A percentile compares a stretch with the other conserved stretches of the same genome.
phyloP scores from a whole-genome alignment of 2,329 filamentous ascomycete genomes.

The Neofusicoccum laricinum region DNA sequence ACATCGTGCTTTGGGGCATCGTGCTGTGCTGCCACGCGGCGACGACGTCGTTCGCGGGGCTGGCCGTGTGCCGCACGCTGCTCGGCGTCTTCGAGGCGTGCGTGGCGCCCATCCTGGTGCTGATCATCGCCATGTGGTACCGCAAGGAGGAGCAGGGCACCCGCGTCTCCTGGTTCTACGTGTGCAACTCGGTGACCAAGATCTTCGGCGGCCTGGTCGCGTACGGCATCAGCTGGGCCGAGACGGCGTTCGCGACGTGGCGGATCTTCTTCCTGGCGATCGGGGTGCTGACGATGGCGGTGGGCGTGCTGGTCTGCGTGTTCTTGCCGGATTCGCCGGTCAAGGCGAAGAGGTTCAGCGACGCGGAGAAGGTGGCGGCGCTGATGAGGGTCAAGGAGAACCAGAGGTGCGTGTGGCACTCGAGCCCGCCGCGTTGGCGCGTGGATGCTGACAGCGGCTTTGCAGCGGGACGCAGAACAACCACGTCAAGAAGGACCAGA shows the following conservation, averaged over 20 bases:
- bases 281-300: conserved; percentile 35
- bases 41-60: conserved; percentile 21
- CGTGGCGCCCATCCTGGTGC: conserved; percentile 53
- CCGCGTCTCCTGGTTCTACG: conserved; percentile 26
- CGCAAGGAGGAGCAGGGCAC: conserved; percentile 54
- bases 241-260: conserved; percentile 15
- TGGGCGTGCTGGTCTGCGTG: conserved; percentile 27
- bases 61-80: conserved; percentile 54
- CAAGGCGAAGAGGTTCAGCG: conserved; percentile 31
- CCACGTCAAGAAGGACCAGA: conserved; percentile 16
- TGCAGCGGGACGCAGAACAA: conserved; percentile 17
- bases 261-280: conserved; percentile 38
- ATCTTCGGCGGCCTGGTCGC: conserved; percentile 24
- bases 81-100: conserved; percentile 58
- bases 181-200: conserved; percentile 21
- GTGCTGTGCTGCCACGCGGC: conserved; percentile 7
- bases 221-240: conserved; percentile 25
- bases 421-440: neutral
- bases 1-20: conserved; percentile 52
- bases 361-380: conserved; percentile 30
- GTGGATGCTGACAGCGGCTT: neutral
- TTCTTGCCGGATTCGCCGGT: conserved; percentile 37
- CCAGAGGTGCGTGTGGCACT: conserved; percentile 10
- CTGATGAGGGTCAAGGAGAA: conserved; percentile 18
- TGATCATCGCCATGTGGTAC: conserved; percentile 63